These are phyloP conservation scores for Dictyostelium citrinum DNA, from an alignment of 78 protist species.

Conservation along the genomic window DNA sequence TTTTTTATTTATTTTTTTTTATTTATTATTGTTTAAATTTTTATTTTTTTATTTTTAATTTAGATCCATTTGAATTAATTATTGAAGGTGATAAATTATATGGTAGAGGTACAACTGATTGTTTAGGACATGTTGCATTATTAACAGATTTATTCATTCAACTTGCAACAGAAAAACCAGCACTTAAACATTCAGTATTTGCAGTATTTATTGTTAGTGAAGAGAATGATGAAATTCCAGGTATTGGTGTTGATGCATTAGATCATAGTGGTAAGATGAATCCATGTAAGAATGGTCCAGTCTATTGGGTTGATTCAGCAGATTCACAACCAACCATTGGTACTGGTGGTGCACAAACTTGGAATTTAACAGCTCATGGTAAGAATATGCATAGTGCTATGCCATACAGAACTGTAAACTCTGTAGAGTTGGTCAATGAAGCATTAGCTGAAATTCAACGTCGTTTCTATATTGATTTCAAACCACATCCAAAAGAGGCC, in stretches of 20 bases:
- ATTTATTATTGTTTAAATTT: not conserved
- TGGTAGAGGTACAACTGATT: slow-evolving; percentile 91
- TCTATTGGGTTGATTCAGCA: slow-evolving; percentile 76
- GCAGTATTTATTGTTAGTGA: slow-evolving; percentile 87
- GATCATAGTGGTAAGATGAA: slow-evolving; percentile 66
- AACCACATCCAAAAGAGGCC: slow-evolving; percentile 61
- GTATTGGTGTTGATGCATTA: slow-evolving; percentile 81
- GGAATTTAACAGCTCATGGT: slow-evolving; percentile 82
- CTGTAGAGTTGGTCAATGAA: slow-evolving; percentile 58
- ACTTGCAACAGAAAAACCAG: slow-evolving; percentile 63
- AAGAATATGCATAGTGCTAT: slow-evolving; percentile 81
- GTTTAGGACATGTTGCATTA: slow-evolving; percentile 84
- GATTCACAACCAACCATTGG: slow-evolving; percentile 81
- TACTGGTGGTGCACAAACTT: slow-evolving; percentile 77
- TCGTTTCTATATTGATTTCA: slow-evolving; percentile 76
- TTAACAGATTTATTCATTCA: slow-evolving; percentile 51
- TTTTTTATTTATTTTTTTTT: not conserved
- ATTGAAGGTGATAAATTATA: slow-evolving; percentile 78
- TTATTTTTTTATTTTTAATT: not conserved
- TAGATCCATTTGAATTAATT: slow-evolving; percentile 69
- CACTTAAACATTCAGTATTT: slow-evolving; percentile 23
- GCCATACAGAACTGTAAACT: slow-evolving; percentile 70
- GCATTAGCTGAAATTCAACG: slow-evolving; percentile 71
- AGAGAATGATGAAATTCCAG: slow-evolving; percentile 75
- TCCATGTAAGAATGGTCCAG: slow-evolving; percentile 65